Conservation (phyloP, 176 grass and related monocot species). For the Triticum timopheevii region DNA sequence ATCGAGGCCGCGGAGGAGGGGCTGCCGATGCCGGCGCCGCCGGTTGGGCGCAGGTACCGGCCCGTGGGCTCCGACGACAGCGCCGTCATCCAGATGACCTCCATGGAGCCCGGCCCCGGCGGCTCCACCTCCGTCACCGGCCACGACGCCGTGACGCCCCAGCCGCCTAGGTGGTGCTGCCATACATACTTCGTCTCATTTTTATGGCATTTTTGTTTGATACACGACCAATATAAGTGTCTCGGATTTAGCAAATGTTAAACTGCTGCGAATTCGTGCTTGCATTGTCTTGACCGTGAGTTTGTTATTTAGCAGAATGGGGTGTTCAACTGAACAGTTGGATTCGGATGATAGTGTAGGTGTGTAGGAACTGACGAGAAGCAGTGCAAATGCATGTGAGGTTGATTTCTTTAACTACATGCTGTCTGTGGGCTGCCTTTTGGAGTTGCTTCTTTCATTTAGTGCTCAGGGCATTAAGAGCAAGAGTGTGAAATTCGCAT, state of each 20-base stretch:
- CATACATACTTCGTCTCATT: not conserved
- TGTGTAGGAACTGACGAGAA: not conserved
- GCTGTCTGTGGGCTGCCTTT: not conserved
- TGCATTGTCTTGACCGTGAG: slow-evolving; percentile 10
- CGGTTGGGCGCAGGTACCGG: slow-evolving; percentile 52
- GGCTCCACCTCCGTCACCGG: slow-evolving; percentile 19
- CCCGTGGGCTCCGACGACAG: slow-evolving; percentile 60
- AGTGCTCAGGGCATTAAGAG: not conserved
- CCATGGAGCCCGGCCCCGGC: slow-evolving; percentile 52
- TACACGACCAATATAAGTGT: not conserved
- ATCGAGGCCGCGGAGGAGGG: slow-evolving; percentile 63
- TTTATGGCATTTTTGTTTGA: not conserved
- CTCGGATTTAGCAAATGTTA: not conserved
- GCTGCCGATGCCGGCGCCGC: slow-evolving; percentile 46
- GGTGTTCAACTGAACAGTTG: not conserved
- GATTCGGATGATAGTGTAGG: not conserved
- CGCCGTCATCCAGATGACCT: slow-evolving; percentile 66
- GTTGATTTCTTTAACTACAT: not conserved
- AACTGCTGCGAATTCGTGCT: not conserved
- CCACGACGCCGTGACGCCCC: slow-evolving; percentile 19
- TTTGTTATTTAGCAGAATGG: not conserved
- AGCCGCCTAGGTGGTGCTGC: slow-evolving; percentile 41
- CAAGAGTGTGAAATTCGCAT: not conserved
- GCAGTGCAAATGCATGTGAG: not conserved
- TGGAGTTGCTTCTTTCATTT: slow-evolving; percentile 8